phyloP scores from a whole-genome alignment of 1,284 basidiomycete genomes.

The Trametes polyzona region DNA sequence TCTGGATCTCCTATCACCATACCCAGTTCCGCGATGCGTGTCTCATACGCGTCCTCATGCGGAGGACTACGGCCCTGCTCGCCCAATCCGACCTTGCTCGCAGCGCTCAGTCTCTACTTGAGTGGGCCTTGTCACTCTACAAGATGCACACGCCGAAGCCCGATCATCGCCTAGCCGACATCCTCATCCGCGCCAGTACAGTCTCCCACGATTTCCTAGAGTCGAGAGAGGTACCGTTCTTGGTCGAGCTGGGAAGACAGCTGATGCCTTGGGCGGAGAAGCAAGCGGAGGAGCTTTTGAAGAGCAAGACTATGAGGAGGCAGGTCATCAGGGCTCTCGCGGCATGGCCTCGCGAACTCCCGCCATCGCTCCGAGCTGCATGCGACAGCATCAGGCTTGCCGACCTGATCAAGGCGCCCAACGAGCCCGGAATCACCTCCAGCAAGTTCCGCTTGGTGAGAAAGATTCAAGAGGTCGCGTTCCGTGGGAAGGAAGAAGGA shows the following conservation, averaged over 20 bases:
- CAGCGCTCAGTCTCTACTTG: conserved; percentile 74
- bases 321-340: conserved; percentile 62
- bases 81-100: conserved; percentile 69
- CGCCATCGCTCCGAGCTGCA: conserved; percentile 46
- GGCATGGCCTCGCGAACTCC: conserved; percentile 72
- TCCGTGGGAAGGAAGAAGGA: conserved; percentile 18
- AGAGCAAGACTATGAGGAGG: conserved; percentile 41
- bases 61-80: conserved; percentile 70
- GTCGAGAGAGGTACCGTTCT: conserved; percentile 32
- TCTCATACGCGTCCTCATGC: conserved; percentile 69
- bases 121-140: conserved; percentile 72
- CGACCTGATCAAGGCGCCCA: conserved; percentile 56
- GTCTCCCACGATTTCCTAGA: conserved; percentile 56
- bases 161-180: conserved; percentile 61
- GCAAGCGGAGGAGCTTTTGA: conserved; percentile 49
- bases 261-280: conserved; percentile 69
- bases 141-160: conserved; percentile 36
- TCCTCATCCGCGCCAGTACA: conserved; percentile 66
- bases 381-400: conserved; percentile 49
- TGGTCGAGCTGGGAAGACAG: conserved; percentile 45
- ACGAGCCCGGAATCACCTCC: conserved; percentile 57
- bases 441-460: conserved; percentile 80
- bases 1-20: conserved; percentile 69
- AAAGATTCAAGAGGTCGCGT: conserved; percentile 54
- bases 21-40: conserved; percentile 59